Evolutionary conservation across 1,284 basidiomycete genomes (phyloP), one percentile per base, ranked within the genome.

Genomic region (Thelephora terrestris): DNA sequence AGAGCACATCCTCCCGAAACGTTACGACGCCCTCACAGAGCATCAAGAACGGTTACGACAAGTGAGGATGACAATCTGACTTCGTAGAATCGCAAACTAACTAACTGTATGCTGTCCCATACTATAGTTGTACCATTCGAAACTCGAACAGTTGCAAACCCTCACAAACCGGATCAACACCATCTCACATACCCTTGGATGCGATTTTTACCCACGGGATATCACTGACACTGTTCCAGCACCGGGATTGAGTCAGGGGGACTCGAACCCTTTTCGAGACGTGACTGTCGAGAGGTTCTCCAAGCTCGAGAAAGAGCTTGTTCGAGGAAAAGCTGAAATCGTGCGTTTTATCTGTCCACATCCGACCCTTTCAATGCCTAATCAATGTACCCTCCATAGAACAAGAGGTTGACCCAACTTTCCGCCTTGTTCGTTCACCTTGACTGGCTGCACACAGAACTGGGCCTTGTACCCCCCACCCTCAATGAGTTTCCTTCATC

Each of bases 231-330:
- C 75, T 12, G 62, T 65, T 0, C 53, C 63, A 14, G 71, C 72
- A 1, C 47, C 57, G 3, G 72, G 70, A 1, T 74, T 78, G 55
- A 64, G 66, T 49, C 58, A 64, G 18, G 60, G 62, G 5, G 67
- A 74, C 45, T 53, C 68, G 0, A 61, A 64, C 46, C 62, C 71
- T 6, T 71, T 76, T 57, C 70, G 73, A 18, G 85, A 91, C 57
- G 84, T 91, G 12, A 81, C 79, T 10, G 81, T 85, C 0, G 85
- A 89, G 52, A 73, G 84, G 9, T 87, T 91, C 59, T 74, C 78
- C 34, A 79, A 71, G 56, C 67, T 92, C 2, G 86, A 91, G 68
- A 84, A 85, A 59, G 86, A 91, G 58, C 71, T 91, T 17, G 78
- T 84, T 3, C 71, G 83, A 47, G 88, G 85, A 16, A 89, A 90